Conservation (phyloP, 164 flowering plant genomes). For the Magnolia officinalis region DNA sequence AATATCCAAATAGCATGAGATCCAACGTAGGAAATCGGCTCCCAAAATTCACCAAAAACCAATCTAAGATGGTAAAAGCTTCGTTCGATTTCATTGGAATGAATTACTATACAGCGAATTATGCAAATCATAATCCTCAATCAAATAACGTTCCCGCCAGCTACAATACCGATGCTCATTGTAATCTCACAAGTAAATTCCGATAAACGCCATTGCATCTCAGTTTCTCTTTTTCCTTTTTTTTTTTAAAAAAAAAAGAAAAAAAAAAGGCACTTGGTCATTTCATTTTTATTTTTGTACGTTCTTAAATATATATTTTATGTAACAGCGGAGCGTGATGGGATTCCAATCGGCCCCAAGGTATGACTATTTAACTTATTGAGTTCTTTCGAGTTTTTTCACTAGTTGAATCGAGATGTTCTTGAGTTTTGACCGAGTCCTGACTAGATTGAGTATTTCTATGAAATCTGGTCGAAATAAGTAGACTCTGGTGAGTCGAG, state of each 20-base stretch:
- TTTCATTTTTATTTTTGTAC: too few relatives aligned
- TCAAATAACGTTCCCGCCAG: conserved; percentile 7
- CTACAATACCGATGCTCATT: conserved; percentile 17
- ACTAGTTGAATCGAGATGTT: too few relatives aligned
- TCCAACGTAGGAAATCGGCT: conserved; percentile 33
- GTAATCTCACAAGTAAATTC: conserved; percentile 22
- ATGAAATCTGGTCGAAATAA: too few relatives aligned
- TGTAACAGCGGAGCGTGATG: background rate
- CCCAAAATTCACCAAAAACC: conserved; percentile 42
- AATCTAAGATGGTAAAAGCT: conserved; percentile 31
- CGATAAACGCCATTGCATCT: background rate
- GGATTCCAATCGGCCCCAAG: background rate
- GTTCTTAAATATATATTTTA: background rate
- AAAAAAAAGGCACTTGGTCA: too few relatives aligned
- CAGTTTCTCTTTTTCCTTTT: background rate
- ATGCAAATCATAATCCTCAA: conserved; percentile 21
- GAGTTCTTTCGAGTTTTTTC: background rate
- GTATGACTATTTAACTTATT: background rate
- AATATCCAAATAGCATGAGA: conserved; percentile 50
- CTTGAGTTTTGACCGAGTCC: too few relatives aligned
- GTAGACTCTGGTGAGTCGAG: too few relatives aligned
- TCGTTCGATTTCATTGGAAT: conserved; percentile 39
- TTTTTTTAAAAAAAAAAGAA: too few relatives aligned
- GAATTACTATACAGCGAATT: conserved; percentile 42
- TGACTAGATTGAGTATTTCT: too few relatives aligned